A percentile compares a stretch with the other conserved stretches of the same genome.
phyloP scores from a whole-genome alignment of 2,329 filamentous ascomycete species.

The Talaromyces sp. region DNA sequence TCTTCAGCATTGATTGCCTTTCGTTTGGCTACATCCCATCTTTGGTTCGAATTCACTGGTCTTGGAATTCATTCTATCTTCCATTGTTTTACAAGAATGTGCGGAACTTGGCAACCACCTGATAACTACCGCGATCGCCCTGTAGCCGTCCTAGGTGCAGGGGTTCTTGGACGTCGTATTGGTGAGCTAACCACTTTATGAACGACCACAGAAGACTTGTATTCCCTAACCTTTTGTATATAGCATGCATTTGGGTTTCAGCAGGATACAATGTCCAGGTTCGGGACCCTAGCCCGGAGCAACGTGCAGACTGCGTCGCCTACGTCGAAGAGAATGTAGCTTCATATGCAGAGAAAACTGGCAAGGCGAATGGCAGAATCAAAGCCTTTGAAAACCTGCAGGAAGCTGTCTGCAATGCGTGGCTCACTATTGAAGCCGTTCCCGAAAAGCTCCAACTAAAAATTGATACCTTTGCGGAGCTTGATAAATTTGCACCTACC shows the following conservation, averaged over 20 bases:
- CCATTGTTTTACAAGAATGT: too few species aligned
- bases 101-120: conserved; percentile 18
- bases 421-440: conserved; percentile 1
- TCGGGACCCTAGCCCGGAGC: conserved; percentile 27
- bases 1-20: too few species aligned
- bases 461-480: conserved; percentile 4
- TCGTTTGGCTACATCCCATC: too few species aligned
- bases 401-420: background rate
- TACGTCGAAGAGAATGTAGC: background rate
- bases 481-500: conserved; percentile 37
- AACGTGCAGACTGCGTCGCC: conserved; percentile 18
- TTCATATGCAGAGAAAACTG: background rate
- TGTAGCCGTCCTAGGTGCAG: conserved; percentile 37
- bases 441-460: background rate
- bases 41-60: too few species aligned
- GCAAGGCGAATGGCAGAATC: background rate
- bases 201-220: background rate
- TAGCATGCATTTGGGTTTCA: conserved; percentile 28
- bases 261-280: conserved; percentile 26
- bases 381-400: background rate
- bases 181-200: conserved; percentile 17
- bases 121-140: conserved; percentile 29
- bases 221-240: background rate
- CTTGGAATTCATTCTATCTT: too few species aligned
- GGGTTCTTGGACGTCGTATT: conserved; percentile 37